Base-by-base conservation (phyloP, 2,329 filamentous ascomycete species). In the Ophiostoma ips region DNA sequence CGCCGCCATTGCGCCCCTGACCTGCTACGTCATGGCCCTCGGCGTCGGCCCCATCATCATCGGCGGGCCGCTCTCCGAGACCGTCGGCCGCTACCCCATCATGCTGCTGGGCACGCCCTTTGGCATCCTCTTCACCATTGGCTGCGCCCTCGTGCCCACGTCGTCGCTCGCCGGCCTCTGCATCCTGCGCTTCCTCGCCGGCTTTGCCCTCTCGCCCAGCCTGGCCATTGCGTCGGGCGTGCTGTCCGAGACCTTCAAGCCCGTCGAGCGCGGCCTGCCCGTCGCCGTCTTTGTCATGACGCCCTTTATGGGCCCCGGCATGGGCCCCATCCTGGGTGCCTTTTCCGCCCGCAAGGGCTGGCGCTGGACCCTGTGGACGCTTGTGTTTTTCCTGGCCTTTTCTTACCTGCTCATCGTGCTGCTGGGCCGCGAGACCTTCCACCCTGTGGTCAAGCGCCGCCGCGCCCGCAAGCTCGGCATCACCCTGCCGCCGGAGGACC, bases 21-120 rank as follows among this genome's bases (percentile, higher is more conserved):
- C 79, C 0, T 60, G 80, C 6, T 84, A 79, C 59, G 71, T 78
- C 6, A 62, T 81, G 10, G 79, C 77, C 0, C 67, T 83, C 0
- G 76, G 66, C 3, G 65, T 81, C 15, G 79, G 79, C 0, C 79
- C 80, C 7, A 63, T 81, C 46, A 54, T 79, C 13, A 55, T 80
- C 13, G 74, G 73, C 10, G 76, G 77, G 0, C 79, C 78, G 0
- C 57, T 81, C 0, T 78, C 73, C 46, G 80, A 83, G 58, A 71
- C 68, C 0, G 62, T 74, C 33, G 79, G 80, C 2, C 67, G 80
- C 1, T 66, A 70, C 19, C 63, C 69, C 2, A 68, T 81, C 24
- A 81, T 77, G 58, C 50, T 71, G 1, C 56, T 64, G 2, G 66
- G 67, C 0, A 60, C 71, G 2, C 68, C 70, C 0, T 56, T 76